Percentiles rank a stretch among this genome's conserved stretches.
phyloP scores from a whole-genome alignment of 805 yeast genomes.

The Starmerella sirachaensis region DNA sequence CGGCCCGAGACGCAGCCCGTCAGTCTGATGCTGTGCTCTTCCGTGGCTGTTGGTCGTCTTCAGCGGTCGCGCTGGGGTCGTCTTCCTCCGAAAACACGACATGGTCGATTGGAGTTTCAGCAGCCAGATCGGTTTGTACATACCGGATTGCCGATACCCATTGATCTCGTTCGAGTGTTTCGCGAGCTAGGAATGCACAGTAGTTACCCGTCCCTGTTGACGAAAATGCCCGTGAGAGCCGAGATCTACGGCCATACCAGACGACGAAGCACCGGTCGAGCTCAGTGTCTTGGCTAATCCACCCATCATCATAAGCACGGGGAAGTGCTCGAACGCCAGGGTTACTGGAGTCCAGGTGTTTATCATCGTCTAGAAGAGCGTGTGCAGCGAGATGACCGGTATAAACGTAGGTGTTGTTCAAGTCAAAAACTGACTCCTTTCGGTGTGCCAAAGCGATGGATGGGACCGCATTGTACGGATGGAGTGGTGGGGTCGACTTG shows the following conservation, averaged over 20 bases:
- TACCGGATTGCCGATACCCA: slow-evolving; percentile 49
- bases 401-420: slow-evolving; percentile 60
- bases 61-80: too few species aligned
- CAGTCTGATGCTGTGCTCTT: too few species aligned
- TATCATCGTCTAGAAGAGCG: slow-evolving; percentile 41
- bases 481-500: slow-evolving; percentile 3
- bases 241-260: slow-evolving; percentile 49
- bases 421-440: slow-evolving; percentile 47
- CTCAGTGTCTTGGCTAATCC: slow-evolving; percentile 72
- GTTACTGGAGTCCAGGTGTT: slow-evolving; percentile 35
- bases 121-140: slow-evolving; percentile 24
- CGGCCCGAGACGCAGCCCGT: too few species aligned
- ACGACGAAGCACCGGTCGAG: slow-evolving; percentile 63
- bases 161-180: slow-evolving; percentile 72
- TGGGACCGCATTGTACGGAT: slow-evolving; percentile 26
- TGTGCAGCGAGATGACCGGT: slow-evolving; percentile 51
- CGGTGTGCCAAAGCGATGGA: slow-evolving; percentile 37
- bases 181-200: slow-evolving; percentile 62
- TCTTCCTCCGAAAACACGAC: not conserved
- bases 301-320: slow-evolving; percentile 66
- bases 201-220: slow-evolving; percentile 57
- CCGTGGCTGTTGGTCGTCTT: too few species aligned
- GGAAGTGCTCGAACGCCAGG: slow-evolving; percentile 56
- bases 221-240: slow-evolving; percentile 33
- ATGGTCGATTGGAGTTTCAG: slow-evolving; percentile 1